Evolutionary conservation across 768 basidiomycete species (phyloP), one percentile per base, ranked within the genome.

Genomic region (Suillus lakei): DNA sequence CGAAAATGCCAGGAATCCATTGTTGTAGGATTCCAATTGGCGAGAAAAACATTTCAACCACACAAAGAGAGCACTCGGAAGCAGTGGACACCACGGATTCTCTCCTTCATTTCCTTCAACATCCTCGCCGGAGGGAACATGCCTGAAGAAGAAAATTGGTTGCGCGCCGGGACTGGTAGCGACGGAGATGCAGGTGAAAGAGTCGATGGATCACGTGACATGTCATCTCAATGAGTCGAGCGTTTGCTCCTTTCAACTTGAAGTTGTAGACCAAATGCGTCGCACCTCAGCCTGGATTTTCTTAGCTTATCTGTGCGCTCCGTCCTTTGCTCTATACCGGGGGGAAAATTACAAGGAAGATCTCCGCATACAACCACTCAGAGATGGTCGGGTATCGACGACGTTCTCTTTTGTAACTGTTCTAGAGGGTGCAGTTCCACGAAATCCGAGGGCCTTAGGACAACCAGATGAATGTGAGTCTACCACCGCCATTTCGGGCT

Each of bases 341-440:
- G 55, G 60, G 9, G 84, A 85, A 61, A 62, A 53, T 9, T 87
- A 83, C 67, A 62, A 73, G 46, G 90, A 92, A 76, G 71, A 78
- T 30, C 81, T 92, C 16, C 73, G 76, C 1, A 69, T 92, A 16
- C 80, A 81, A 39, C 85, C 93, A 0, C 84, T 98, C 39, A 80
- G 84, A 7, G 93, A 98, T 74, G 97, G 96, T 59, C 91, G 89
- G 73, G 88, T 98, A 44, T 84, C 86, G 0, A 85, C 94, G 1
- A 84, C 84, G 36, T 98, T 98, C 80, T 84, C 89, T 1, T 99
- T 98, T 77, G 87, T 80, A 32, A 93, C 91, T 0, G 64, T 87
- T 15, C 74, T 90, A 56, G 77, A 80, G 51, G 84, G 81, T n/a
- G 82, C 81, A 7, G 74, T 78, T 21, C 91, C 88, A 46, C 77